Conservation (phyloP, 345 rosid species). For the Gossypium anomalum region DNA sequence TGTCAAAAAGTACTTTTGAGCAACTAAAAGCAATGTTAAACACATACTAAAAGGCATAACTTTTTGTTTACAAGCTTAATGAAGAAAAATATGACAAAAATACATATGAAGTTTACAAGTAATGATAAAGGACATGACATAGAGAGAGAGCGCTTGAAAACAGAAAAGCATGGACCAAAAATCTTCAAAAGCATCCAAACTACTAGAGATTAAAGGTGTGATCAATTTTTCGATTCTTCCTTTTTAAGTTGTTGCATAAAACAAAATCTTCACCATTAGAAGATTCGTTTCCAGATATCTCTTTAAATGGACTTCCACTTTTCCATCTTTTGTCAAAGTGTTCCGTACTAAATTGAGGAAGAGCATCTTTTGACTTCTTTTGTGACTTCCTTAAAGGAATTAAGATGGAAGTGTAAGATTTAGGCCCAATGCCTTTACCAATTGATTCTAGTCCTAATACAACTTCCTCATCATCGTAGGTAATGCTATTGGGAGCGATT, state of each 20-base stretch:
- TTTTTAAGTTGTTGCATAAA: background rate
- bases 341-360: background rate
- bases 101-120: background rate
- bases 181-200: background rate
- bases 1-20: too few species aligned
- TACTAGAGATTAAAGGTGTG: background rate
- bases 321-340: background rate
- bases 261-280: background rate
- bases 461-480: constrained; percentile 60
- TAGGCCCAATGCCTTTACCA: constrained; percentile 21
- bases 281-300: background rate
- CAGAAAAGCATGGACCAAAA: background rate
- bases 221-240: background rate
- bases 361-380: constrained; percentile 20
- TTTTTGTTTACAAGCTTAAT: too few species aligned
- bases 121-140: background rate
- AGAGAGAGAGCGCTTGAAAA: background rate
- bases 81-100: background rate
- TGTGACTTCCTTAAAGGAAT: constrained; percentile 51
- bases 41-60: too few species aligned
- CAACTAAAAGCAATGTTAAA: too few species aligned
- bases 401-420: constrained; percentile 36
- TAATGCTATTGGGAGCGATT: constrained; percentile 36
- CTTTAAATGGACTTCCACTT: background rate
- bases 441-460: constrained; percentile 19